Percentiles rank a stretch among this genome's conserved stretches.
Evolutionary conservation across 2,329 filamentous ascomycete species (phyloP).

Genomic region (Beauveria caledonica): DNA sequence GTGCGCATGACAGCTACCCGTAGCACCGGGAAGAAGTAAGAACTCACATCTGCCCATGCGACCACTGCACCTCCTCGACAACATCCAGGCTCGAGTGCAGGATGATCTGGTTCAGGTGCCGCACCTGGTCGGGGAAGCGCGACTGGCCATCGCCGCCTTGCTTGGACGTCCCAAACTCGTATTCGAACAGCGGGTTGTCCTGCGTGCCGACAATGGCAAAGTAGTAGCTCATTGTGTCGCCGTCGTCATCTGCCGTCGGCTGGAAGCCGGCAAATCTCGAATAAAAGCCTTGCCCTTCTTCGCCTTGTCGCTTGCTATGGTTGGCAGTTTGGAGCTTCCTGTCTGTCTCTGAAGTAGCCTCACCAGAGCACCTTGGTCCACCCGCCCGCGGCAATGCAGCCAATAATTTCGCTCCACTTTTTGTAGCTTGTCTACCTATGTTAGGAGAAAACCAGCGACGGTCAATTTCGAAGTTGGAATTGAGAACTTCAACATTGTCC

Average conservation of each 20-base stretch:
- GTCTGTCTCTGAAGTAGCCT: not conserved
- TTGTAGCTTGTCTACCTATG: not conserved
- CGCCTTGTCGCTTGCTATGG: not conserved
- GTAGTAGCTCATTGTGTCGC: slow-evolving; percentile 79
- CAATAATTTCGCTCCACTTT: slow-evolving; percentile 23
- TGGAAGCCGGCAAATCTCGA: not conserved
- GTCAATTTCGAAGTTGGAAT: not conserved
- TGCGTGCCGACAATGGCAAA: slow-evolving; percentile 94
- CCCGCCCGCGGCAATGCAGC: not conserved
- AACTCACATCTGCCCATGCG: slow-evolving; percentile 69
- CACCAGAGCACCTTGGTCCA: not conserved
- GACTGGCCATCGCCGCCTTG: slow-evolving; percentile 88
- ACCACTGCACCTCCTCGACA: slow-evolving; percentile 95
- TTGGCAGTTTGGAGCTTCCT: not conserved
- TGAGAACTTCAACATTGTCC: slow-evolving; percentile 17
- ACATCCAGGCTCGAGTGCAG: slow-evolving; percentile 90
- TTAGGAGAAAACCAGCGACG: not conserved
- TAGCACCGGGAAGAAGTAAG: not conserved
- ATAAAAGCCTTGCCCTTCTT: not conserved
- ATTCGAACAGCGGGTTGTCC: slow-evolving; percentile 92
- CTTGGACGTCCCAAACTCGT: slow-evolving; percentile 95
- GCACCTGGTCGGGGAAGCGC: slow-evolving; percentile 79
- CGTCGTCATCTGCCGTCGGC: not conserved
- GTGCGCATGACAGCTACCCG: too few species aligned
- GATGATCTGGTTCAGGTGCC: slow-evolving; percentile 96